Base-by-base conservation (phyloP, 1,284 basidiomycete genomes). In the Phlebopus sp. region DNA sequence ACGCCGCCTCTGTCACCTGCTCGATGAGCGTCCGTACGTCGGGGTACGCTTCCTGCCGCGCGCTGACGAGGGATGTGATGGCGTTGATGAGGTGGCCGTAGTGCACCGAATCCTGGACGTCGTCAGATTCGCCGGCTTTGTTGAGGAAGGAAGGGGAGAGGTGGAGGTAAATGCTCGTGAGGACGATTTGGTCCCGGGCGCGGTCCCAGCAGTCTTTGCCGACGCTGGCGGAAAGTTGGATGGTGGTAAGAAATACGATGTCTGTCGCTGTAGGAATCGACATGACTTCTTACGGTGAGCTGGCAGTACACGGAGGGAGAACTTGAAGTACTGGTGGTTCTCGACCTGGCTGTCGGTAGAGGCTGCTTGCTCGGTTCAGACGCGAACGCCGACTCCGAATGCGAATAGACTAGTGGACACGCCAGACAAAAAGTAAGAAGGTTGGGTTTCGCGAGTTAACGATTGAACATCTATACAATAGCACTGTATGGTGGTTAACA, bases 161-260 rank as follows among this genome's bases (percentile, higher is more conserved):
- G 45, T 75, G 69, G 21, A 78, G 66, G 41, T 69, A 67, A 14
- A 79, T 49, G 8, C 67, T 68, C 49, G 81, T 53, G 6, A 53
- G 29, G 18, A 67, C 49, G 1, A 71, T 74, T 42, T 81, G 78
- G 0, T 68, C 46, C 1, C 73, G 68, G 0, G 49, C 27, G n/a
- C 69, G 69, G 1, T 68, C 66, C 79, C 79, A 81, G 53, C 74
- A 74, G 49, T 81, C 78, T 0, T 59, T 54, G 1, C 77, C 77
- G 17, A 79, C 57, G 43, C 58, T 65, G 10, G 68, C 61, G 3
- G 69, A 55, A 13, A 76, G 62, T 13, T 60, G 59, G n/a, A 77
- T 66, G 14, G 64, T 57, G 41, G 71, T 60, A 30, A 78, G 53
- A 44, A 74, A 72, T 38, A 78, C 64, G n/a, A 69, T 52, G 47